Conservation (phyloP, 805 yeast species). For the Candida chilensis region DNA sequence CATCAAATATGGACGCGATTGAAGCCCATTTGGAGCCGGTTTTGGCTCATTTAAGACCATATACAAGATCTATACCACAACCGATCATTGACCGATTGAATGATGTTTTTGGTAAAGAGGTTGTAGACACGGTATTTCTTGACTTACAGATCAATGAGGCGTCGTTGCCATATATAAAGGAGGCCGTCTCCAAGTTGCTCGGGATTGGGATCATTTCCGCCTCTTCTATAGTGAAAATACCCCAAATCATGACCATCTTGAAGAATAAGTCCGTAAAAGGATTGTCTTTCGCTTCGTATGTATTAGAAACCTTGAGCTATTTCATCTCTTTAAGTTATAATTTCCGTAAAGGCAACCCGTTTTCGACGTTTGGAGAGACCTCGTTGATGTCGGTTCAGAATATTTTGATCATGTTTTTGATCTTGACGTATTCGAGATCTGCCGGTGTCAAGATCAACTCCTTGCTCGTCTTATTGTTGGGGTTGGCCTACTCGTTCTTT, state of each 20-base stretch:
- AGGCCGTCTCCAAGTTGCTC: slow-evolving; percentile 18
- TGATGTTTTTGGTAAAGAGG: too few species aligned
- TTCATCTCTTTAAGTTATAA: slow-evolving; percentile 22
- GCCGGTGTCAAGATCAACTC: slow-evolving; percentile 1
- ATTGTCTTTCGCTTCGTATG: slow-evolving; percentile 16
- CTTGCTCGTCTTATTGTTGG: slow-evolving; percentile 1
- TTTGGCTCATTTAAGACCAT: too few species aligned
- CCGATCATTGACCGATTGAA: too few species aligned
- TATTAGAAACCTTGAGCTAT: slow-evolving; percentile 21
- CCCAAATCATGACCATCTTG: slow-evolving; percentile 25
- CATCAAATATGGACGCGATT: too few species aligned
- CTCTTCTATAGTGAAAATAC: slow-evolving; percentile 27
- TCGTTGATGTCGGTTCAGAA: slow-evolving; percentile 24
- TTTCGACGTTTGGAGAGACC: slow-evolving; percentile 27
- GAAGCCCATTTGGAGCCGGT: too few species aligned
- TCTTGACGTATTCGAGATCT: slow-evolving; percentile 8
- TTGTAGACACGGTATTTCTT: too few species aligned
- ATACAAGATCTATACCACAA: too few species aligned
- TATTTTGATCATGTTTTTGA: slow-evolving; percentile 14
- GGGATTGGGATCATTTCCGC: slow-evolving; percentile 23
- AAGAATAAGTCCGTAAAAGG: slow-evolving; percentile 19
- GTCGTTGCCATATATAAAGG: too few species aligned
- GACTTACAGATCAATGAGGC: too few species aligned
- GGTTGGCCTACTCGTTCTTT: slow-evolving; percentile 2
- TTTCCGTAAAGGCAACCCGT: slow-evolving; percentile 20